A percentile compares a stretch with the other conserved stretches of the same genome.
Conservation (phyloP, 768 basidiomycete genomes). For the Pulveroboletus sp. region DNA sequence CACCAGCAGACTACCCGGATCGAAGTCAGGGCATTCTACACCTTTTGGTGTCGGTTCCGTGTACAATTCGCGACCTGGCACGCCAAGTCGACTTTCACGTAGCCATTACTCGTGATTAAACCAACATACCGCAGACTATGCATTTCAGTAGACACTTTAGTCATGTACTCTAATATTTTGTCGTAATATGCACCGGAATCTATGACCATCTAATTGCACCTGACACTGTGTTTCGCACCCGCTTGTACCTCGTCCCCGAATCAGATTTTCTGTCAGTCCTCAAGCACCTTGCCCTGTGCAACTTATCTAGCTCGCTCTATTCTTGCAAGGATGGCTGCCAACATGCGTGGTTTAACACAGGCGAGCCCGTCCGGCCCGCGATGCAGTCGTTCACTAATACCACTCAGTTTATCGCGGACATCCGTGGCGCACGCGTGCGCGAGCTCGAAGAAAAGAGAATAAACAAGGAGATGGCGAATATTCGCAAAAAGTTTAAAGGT, state of each 20-base stretch:
- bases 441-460: slow-evolving; percentile 98
- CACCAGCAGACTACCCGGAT: slow-evolving; percentile 38
- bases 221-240: slow-evolving; percentile 3
- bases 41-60: slow-evolving; percentile 44
- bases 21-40: slow-evolving; percentile 59
- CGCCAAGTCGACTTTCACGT: slow-evolving; percentile 55
- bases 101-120: slow-evolving; percentile 31
- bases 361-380: slow-evolving; percentile 38
- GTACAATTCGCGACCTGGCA: slow-evolving; percentile 58
- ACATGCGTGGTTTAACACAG: slow-evolving; percentile 92
- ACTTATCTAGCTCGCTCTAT: background rate
- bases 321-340: slow-evolving; percentile 66
- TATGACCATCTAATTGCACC: slow-evolving; percentile 2
- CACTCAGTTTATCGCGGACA: slow-evolving; percentile 93
- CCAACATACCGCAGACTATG: slow-evolving; percentile 2
- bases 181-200: slow-evolving; percentile 12
- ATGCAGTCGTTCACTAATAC: slow-evolving; percentile 6
- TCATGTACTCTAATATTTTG: slow-evolving; percentile 19
- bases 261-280: background rate
- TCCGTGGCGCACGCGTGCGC: slow-evolving; percentile 92
- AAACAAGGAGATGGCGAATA: slow-evolving; percentile 99
- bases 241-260: background rate
- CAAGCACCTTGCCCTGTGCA: background rate
- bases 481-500: slow-evolving; percentile 99
- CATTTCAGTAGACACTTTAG: slow-evolving; percentile 10